Base-by-base conservation (phyloP, 2,329 filamentous ascomycete genomes). In the Paramyrothecium roridum region DNA sequence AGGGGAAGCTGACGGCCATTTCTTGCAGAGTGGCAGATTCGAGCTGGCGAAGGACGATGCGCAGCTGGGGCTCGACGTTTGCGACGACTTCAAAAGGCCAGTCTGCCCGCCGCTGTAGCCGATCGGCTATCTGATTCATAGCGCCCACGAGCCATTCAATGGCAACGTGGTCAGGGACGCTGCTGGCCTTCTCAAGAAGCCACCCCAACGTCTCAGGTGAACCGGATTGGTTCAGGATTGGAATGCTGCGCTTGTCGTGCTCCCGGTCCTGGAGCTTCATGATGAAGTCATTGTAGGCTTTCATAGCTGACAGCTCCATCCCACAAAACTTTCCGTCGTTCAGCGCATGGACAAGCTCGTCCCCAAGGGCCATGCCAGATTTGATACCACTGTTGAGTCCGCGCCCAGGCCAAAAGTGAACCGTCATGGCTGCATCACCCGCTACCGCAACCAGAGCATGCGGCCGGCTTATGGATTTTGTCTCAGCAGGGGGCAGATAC, bases 351-450 rank as follows among this genome's bases (percentile, higher is more conserved):
- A 70, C 70, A 30, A 73, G 66, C 57, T 72, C 69, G 52, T 72
- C 68, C 13, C 68, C 70, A 12, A 71, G 57, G 0, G 70, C 68
- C 21, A 73, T 63, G 8, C 68, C 70, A 1, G 70, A 61, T 49
- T 72, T 73, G 62, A 73, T 70, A 34, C 69, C 70, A 56, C 67
- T 72, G 57, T 72, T 72, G 3, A 72, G 61, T 0, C 70, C 70
- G 8, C 70, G 63, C 0, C 70, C 70, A 0, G 70, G 69, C 70
- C 69, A 72, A 50, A 72, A 73, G 54, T 72, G 69, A 3, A 72
- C 70, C 8, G 67, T 71, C 67, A 72, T 72, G 22, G 68, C 68
- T 2, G 70, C 67, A 37, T 73, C 70, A 2, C 70, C 70, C 0
- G 70, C 68, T 1, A 73, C 65, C 1, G 70, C 68, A 0, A 70